Base-by-base conservation (phyloP, 176 grass and related monocot genomes). In the Dactylis glomerata region DNA sequence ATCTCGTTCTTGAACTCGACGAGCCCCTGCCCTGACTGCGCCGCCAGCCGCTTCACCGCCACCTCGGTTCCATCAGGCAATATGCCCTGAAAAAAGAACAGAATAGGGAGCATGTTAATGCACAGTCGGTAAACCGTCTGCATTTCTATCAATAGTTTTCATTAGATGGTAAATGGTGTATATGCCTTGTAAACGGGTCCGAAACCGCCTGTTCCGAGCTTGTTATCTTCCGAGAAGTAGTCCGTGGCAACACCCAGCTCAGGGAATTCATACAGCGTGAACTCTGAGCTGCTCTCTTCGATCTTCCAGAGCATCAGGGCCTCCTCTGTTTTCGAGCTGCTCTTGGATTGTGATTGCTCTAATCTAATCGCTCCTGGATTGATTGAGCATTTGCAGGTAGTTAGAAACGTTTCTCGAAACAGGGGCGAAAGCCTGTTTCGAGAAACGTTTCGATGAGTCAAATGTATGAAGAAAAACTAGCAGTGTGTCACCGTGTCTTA, bases 161-260 rank as follows among this genome's bases (percentile, higher is more conserved):
- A 54, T 57, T 23, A 9, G 22, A 57, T 57, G 7, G 45, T 22
- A 75, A 50, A 52, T 74, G 13, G 3, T 5, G 15, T 28, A 26
- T 57, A n/a, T 75, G 73, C 88, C 89, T 77, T 91, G 82, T 88
- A 91, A 26, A 91, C 89, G 0, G 85, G 79, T 0, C 89, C 89
- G 31, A 91, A 91, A 0, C 89, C 89, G 32, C 89, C 89, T 8
- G 37, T 68, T 47, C 89, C 89, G 23, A 90, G 84, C 84, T 62
- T 82, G 57, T 87, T 83, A 3, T 83, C 80, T 55, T 87, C 75
- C 17, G 84, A 64, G 68, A 90, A 90, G 14, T 40, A 36, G 38
- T 10, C 80, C 0, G 89, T 84, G 2, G 89, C 89, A 46, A 56
- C 75, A 3, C 74, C 81, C 5, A 90, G 68, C 3, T 86, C 81